These are phyloP conservation scores for Lepiota venenata DNA, from an alignment of 768 basidiomycete species.

Conservation along the genomic window DNA sequence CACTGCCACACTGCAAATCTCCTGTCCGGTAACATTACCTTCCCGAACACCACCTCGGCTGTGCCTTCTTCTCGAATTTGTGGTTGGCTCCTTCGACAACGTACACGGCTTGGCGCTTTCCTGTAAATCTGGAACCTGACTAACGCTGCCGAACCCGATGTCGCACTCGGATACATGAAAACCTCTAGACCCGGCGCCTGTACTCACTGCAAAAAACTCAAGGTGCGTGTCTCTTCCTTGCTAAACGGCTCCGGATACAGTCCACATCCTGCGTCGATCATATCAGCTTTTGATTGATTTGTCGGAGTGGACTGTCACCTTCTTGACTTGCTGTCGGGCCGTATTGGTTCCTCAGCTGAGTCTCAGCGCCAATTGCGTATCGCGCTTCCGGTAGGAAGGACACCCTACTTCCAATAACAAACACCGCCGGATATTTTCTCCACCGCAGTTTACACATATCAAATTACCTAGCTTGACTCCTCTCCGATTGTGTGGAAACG, in stretches of 20 bases:
- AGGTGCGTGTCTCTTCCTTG: conserved; percentile 46
- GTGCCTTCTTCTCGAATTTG: background rate
- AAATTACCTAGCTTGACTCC: background rate
- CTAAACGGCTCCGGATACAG: background rate
- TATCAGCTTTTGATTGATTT: background rate
- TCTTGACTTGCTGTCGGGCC: background rate
- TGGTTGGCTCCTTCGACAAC: background rate
- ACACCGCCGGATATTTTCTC: background rate
- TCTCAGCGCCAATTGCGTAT: background rate
- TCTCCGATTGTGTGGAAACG: background rate
- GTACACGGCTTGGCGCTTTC: background rate
- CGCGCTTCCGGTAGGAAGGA: background rate
- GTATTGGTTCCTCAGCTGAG: background rate
- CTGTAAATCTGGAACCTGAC: background rate
- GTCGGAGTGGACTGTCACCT: background rate
- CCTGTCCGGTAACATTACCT: conserved; percentile 11
- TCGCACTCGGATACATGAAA: conserved; percentile 4
- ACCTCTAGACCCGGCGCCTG: conserved; percentile 71
- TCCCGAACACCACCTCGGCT: conserved; percentile 11
- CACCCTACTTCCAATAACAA: background rate
- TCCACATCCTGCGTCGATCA: background rate
- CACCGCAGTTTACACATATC: background rate
- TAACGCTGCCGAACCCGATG: background rate
- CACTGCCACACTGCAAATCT: conserved; percentile 9
- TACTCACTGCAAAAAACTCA: conserved; percentile 83